Evolutionary conservation across 148 eudicot species (phyloP).

Genomic region (Diospyros lotus): DNA sequence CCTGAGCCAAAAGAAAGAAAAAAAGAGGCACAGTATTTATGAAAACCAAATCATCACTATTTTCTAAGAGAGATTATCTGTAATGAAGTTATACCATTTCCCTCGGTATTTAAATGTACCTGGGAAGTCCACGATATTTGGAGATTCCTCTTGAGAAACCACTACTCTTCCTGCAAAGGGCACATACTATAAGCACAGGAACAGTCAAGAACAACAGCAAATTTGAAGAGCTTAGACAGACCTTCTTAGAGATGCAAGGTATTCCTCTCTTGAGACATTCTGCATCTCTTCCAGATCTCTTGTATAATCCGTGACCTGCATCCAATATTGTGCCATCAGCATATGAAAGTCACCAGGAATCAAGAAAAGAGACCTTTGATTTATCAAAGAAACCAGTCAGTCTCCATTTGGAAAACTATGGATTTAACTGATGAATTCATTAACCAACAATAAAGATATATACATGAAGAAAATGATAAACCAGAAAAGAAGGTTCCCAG

Average conservation of each 20-base stretch:
- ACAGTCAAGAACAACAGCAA: conserved; percentile 1
- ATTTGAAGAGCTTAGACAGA: conserved; percentile 19
- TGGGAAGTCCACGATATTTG: conserved; percentile 84
- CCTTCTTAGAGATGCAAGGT: conserved; percentile 96
- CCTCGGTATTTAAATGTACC: conserved; percentile 36
- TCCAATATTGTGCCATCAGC: conserved; percentile 12
- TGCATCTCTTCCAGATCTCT: conserved; percentile 99
- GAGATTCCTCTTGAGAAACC: conserved; percentile 94
- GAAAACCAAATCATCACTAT: neutral
- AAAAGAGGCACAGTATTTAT: neutral
- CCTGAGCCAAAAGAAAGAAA: neutral
- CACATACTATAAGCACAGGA: conserved; percentile 24
- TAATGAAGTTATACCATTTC: neutral
- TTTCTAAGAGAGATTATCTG: too few relatives aligned
- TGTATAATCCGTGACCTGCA: conserved; percentile 86
- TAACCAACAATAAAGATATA: neutral
- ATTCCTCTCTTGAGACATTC: conserved; percentile 93
- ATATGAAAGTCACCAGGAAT: neutral
- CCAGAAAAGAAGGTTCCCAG: too few relatives aligned
- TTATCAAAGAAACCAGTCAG: neutral
- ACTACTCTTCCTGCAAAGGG: conserved; percentile 88
- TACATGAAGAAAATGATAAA: neutral
- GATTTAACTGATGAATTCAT: neutral
- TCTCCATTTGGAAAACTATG: neutral
- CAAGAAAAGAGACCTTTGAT: neutral